Evolutionary conservation across 495 filamentous ascomycete species (phyloP).

Genomic region (Aspergillus leporis): DNA sequence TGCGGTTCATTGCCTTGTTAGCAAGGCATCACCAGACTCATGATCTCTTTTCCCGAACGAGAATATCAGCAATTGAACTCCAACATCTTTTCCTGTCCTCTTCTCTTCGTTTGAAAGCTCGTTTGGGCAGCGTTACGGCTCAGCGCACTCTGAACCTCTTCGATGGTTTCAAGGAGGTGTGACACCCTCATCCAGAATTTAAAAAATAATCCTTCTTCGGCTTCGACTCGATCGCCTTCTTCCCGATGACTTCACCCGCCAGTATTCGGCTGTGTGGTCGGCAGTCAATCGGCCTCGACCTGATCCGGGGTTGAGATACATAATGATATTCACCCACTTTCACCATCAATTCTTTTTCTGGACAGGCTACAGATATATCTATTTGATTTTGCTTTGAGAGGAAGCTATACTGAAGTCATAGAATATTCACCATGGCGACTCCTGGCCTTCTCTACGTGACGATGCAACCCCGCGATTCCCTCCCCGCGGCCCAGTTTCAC

Average conservation of each 20-base stretch:
- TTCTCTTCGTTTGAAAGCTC: not conserved
- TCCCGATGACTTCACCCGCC: constrained; percentile 14
- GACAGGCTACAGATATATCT: not conserved
- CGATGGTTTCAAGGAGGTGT: not conserved
- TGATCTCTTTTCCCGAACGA: too few species aligned
- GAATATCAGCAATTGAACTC: too few species aligned
- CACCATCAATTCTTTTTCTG: not conserved
- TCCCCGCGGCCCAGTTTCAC: constrained; percentile 71
- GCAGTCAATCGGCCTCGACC: constrained; percentile 10
- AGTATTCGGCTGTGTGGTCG: constrained; percentile 12
- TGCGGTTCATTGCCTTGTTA: too few species aligned
- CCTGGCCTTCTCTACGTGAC: constrained; percentile 75
- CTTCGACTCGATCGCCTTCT: not conserved
- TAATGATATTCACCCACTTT: not conserved
- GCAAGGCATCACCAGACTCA: too few species aligned
- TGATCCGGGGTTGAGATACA: constrained; percentile 4
- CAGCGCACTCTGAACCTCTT: not conserved
- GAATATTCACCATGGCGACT: constrained; percentile 35
- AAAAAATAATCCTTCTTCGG: not conserved
- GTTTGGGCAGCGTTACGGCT: not conserved
- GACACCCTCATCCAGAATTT: not conserved
- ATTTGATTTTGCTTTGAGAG: not conserved
- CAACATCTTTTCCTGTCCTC: not conserved
- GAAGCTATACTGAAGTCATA: not conserved
- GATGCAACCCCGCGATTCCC: constrained; percentile 66